Evolutionary conservation across 169 alveolate genomes (phyloP).

Genomic region (Plasmodium yoelii): DNA sequence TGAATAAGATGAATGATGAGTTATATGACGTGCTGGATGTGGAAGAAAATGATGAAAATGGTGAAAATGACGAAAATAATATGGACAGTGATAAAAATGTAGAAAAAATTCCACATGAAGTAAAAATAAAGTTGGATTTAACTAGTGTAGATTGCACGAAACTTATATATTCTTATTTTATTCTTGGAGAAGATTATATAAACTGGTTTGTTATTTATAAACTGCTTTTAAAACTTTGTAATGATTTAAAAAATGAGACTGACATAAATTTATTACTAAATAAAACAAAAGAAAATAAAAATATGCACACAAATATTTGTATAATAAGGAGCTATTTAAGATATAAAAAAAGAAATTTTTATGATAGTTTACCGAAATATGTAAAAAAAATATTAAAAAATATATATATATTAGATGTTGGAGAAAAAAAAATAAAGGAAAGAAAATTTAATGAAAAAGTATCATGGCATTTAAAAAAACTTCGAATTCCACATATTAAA

Average conservation of each 20-base stretch:
- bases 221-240: conserved; percentile 20
- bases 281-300: conserved; percentile 4
- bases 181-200: conserved; percentile 46
- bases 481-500: conserved; percentile 79
- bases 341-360: conserved; percentile 46
- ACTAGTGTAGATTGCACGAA: conserved; percentile 28
- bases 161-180: conserved; percentile 25
- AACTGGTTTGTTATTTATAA: conserved; percentile 43
- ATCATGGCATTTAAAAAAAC: conserved; percentile 81
- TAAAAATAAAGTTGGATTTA: conserved; percentile 11
- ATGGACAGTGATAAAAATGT: background rate
- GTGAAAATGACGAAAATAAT: background rate
- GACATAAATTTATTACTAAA: background rate
- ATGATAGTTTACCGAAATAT: conserved; percentile 40
- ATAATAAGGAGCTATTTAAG: conserved; percentile 41
- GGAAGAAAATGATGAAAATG: background rate
- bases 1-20: conserved; percentile 2
- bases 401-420: conserved; percentile 7
- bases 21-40: background rate
- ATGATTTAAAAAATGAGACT: conserved; percentile 17
- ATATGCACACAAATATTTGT: conserved; percentile 23
- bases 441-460: conserved; percentile 69
- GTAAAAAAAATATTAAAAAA: conserved; percentile 35
- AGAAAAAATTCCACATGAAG: background rate
- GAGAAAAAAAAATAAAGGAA: conserved; percentile 31